Base-by-base conservation (phyloP, 176 grass and related monocot genomes). In the Alloteropsis semialata region DNA sequence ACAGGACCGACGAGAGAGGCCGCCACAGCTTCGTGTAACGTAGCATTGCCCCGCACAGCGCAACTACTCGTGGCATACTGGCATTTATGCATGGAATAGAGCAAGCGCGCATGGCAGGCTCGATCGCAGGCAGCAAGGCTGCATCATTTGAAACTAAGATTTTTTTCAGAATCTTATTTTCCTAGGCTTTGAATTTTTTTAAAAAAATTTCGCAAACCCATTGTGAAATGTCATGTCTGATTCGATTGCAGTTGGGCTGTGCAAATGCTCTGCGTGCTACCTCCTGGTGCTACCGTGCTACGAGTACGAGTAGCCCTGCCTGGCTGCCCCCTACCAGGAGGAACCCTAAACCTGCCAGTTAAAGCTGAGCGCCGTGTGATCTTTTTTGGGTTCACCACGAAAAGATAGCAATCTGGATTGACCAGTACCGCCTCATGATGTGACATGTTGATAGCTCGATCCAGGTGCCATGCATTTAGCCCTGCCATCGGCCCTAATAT, bases 391-490 rank as follows among this genome's bases (percentile, higher is more conserved):
- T 65, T 86, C 78, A 78, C 83, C 83, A 28, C 3, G 10, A 30
- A 57, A 77, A 73, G 57, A 77, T 82, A 18, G 78, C 64, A 49
- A 78, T 90, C 78, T 19, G 33, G 17, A 21, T 8, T 73, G 83
- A 90, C 83, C 28, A 58, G 77, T 72, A 61, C 53, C 36, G 62
- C 82, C 36, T 82, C 72, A 77, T 38, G 83, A 86, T 50, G 83
- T 78, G 79, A 86, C 83, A 74, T 75, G 44, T 74, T 74, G 34
- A 80, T 57, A 69, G 84, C 59, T 60, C 62, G 19, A 0, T 84
- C 87, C 37, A 82, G 83, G 77, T 80, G 71, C 19, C 77, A 85
- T 81, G n/a, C n/a, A n/a, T n/a, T n/a, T n/a, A n/a, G n/a, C n/a
- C n/a, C n/a, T n/a, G n/a, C n/a, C n/a, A n/a, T n/a, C n/a, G n/a